Conservation (phyloP, 768 basidiomycete species). For the Kwoniella sp. region DNA sequence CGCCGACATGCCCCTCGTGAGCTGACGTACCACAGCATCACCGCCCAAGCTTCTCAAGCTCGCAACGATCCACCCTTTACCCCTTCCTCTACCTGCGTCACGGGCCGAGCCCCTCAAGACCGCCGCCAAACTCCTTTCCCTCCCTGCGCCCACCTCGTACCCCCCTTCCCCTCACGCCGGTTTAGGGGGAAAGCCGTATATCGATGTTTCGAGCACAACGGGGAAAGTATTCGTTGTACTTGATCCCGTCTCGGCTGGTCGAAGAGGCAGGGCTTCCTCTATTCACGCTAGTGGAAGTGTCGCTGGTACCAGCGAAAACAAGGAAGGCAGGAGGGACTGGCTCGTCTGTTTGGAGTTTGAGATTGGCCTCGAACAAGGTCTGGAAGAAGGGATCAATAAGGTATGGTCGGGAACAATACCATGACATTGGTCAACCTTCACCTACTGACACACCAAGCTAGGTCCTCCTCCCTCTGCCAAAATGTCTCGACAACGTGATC, state of each 20-base stretch:
- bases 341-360: conserved; percentile 31
- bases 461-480: conserved; percentile 27
- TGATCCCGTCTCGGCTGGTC: conserved; percentile 8
- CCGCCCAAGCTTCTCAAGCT: too few species aligned
- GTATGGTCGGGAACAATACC: too few species aligned
- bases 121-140: conserved; percentile 18
- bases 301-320: background rate
- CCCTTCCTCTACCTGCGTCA: conserved; percentile 7
- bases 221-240: conserved; percentile 30
- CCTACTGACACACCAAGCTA: background rate
- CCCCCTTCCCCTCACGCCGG: conserved; percentile 4
- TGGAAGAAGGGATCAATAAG: conserved; percentile 14
- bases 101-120: conserved; percentile 4
- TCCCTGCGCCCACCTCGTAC: conserved; percentile 13
- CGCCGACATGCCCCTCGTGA: too few species aligned
- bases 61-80: conserved; percentile 22
- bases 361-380: conserved; percentile 8
- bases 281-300: background rate
- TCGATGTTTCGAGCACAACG: conserved; percentile 26
- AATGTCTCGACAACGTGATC: conserved; percentile 36
- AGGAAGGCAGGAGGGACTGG: conserved; percentile 23
- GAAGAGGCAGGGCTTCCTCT: conserved; percentile 2
- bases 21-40: too few species aligned
- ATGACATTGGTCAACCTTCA: background rate
- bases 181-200: conserved; percentile 13